phyloP scores from a whole-genome alignment of 108 stramenopile genomes.

The Parmales sp. region DNA sequence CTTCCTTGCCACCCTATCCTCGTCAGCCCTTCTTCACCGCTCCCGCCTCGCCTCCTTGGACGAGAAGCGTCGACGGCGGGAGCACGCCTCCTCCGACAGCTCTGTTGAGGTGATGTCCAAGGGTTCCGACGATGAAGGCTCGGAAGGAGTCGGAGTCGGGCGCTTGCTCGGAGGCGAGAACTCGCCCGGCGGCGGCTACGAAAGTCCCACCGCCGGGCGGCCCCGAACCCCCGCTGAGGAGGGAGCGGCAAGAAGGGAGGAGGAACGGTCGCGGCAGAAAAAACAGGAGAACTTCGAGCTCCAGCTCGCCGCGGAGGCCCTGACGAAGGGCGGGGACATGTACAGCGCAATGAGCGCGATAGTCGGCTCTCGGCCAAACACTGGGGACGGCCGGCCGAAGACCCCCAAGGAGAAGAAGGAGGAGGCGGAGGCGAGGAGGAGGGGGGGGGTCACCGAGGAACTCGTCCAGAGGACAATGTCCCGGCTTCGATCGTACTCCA shows the following conservation, averaged over 20 bases:
- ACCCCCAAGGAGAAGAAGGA: background rate
- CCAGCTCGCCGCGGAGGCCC: constrained; percentile 5
- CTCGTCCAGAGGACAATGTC: background rate
- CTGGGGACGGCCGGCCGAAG: background rate
- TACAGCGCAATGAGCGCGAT: background rate
- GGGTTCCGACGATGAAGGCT: too few relatives aligned
- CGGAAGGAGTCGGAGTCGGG: too few relatives aligned
- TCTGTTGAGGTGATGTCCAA: too few relatives aligned
- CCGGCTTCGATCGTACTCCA: background rate
- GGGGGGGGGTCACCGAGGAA: background rate
- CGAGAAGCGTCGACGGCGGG: too few relatives aligned
- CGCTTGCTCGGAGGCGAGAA: too few relatives aligned
- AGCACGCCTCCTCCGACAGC: too few relatives aligned
- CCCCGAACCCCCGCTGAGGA: background rate
- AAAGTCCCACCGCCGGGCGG: too few relatives aligned
- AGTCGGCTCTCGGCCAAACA: background rate
- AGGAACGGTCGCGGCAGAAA: background rate
- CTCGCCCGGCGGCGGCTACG: too few relatives aligned
- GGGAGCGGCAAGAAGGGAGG: background rate
- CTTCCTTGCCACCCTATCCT: too few relatives aligned
- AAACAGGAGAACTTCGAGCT: constrained; percentile 7
- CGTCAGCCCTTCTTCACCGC: too few relatives aligned
- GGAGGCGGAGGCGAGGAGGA: background rate
- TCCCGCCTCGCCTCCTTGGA: too few relatives aligned
- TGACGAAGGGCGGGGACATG: background rate